Evolutionary conservation across 352 stramenopile species (phyloP).

Genomic region (Poterioochromonas sp.): DNA sequence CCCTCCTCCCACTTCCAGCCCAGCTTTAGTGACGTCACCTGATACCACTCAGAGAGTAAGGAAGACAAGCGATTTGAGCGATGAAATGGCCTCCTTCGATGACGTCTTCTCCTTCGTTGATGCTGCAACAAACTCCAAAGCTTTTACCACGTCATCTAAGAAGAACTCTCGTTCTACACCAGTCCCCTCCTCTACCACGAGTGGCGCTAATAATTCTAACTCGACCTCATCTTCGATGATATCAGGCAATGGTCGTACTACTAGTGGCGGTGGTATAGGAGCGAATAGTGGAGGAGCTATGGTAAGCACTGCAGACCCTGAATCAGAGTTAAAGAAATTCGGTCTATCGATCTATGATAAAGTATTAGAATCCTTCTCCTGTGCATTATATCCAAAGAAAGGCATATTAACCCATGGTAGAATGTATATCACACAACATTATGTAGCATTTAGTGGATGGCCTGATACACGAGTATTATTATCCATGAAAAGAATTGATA

Average conservation of each 20-base stretch:
- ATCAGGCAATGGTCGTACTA: no score
- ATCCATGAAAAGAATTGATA: background rate
- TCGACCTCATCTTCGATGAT: no score
- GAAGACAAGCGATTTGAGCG: background rate
- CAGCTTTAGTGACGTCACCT: background rate
- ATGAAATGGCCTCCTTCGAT: background rate
- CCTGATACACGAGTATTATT: slow-evolving; percentile 3
- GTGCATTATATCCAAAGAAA: slow-evolving; percentile 25
- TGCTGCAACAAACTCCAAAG: background rate
- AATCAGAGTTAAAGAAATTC: background rate
- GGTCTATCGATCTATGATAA: background rate
- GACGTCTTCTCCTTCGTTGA: background rate
- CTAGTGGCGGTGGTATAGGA: no score
- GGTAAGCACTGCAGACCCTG: background rate
- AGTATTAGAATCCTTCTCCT: slow-evolving; percentile 22
- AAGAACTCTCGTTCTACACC: no score
- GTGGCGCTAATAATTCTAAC: no score
- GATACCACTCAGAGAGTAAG: background rate
- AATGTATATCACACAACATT: slow-evolving; percentile 27
- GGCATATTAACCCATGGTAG: slow-evolving; percentile 7
- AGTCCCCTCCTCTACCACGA: no score
- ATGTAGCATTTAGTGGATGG: slow-evolving; percentile 14
- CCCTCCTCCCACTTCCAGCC: no score
- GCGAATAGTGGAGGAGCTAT: background rate
- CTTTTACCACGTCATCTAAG: background rate